Evolutionary conservation across 257 asterid species (phyloP), one percentile per base, ranked within the genome.

Genomic region (Scutellaria galericulata): DNA sequence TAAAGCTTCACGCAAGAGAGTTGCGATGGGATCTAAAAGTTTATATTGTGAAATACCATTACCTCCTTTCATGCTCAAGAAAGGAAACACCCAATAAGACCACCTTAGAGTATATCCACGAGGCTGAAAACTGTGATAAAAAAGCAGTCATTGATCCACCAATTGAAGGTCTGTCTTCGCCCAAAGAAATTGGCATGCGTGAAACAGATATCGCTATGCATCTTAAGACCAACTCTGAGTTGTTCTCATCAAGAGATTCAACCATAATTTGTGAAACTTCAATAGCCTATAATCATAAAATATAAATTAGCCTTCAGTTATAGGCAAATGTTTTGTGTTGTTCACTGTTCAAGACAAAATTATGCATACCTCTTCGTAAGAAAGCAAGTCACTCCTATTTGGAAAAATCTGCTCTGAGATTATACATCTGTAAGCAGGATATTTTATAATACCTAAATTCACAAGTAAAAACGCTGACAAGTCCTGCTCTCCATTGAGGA

Each of bases 401-500:
- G 86, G 66, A 65, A 94, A 94, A 7, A 86, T 78, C 40, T 78
- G 95, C 70, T 85, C 92, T 9, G 88, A 74, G 69, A 83, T 42
- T 77, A 84, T 85, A 78, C 99, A 91, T 45, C 79, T 90, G 84
- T 94, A 94, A 67, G 85, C 51, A 65, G 99, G 99, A 85, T 89
- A 94, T 68, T 87, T 91, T 75, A 90, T 80, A 58, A 94, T 81
- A 79, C 98, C 99, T 61, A 94, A 81, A 79, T 91, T 97, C 70
- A 86, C 92, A 68, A 94, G 97, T 78, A 89, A 79, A 83, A 94
- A 91, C n/a, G 97, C 80, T 4, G 96, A 91, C 68, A 94, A 84
- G 78, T 89, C 93, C 79, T 87, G 98, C 83, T 94, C 99, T 64
- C 98, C 98, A 79, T 91, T 94, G 73, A 91, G 90, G 83, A 94